Percentiles rank a stretch among this genome's conserved stretches.
phyloP scores from a whole-genome alignment of 2,329 filamentous ascomycete species.

The Pseudohalonectria lignicola region DNA sequence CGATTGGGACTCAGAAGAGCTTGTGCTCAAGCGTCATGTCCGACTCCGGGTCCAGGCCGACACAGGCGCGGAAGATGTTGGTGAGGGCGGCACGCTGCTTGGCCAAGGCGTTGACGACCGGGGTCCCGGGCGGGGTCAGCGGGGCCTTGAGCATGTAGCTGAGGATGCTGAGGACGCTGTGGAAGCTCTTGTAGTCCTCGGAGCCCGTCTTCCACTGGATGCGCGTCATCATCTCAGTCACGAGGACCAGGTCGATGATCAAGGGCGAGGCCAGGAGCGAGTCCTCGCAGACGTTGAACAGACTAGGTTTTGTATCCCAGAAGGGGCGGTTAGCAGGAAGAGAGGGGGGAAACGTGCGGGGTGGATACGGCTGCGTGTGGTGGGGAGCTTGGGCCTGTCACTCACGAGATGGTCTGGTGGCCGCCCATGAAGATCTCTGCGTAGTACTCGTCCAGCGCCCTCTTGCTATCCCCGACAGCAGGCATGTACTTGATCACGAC shows the following conservation, averaged over 20 bases:
- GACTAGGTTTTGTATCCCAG: slow-evolving; percentile 32
- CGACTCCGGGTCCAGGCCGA: slow-evolving; percentile 92
- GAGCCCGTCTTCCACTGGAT: slow-evolving; percentile 74
- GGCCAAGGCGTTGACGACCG: slow-evolving; percentile 87
- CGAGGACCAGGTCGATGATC: slow-evolving; percentile 90
- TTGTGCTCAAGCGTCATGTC: slow-evolving; percentile 99
- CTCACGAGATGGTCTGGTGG: slow-evolving; percentile 86
- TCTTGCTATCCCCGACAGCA: slow-evolving; percentile 97
- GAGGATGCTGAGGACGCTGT: slow-evolving; percentile 90
- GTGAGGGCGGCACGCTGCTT: slow-evolving; percentile 92
- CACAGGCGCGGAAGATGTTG: slow-evolving; percentile 97
- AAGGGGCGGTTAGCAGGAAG: not conserved
- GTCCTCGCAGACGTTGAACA: slow-evolving; percentile 99
- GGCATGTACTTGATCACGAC: slow-evolving; percentile 99
- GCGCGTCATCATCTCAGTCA: slow-evolving; percentile 97
- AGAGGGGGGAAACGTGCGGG: no score
- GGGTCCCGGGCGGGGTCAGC: slow-evolving; percentile 84
- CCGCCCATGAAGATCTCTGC: slow-evolving; percentile 98
- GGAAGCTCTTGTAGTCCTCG: slow-evolving; percentile 74
- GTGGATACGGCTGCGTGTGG: not conserved
- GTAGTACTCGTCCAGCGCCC: slow-evolving; percentile 97
- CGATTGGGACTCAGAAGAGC: slow-evolving; percentile 80
- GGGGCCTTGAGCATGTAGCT: slow-evolving; percentile 99
- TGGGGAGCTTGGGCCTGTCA: slow-evolving; percentile 8
- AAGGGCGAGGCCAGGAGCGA: slow-evolving; percentile 89